Conservation (phyloP, 2,329 filamentous ascomycete species). For the Ophiostoma populinum region DNA sequence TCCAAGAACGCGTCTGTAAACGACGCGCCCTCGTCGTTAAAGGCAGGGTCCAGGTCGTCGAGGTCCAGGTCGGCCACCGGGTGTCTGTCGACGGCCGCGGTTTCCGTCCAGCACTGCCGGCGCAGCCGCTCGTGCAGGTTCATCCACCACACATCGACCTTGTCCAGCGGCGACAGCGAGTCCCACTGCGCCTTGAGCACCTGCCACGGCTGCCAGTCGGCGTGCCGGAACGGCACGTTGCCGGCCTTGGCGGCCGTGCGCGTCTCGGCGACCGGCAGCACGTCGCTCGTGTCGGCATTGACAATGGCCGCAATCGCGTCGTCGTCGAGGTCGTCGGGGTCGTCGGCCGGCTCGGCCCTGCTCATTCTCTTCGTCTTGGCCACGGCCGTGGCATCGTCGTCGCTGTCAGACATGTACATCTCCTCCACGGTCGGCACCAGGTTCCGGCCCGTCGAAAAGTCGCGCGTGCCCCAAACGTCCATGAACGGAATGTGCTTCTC, state of each 20-base stretch:
- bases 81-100: conserved; percentile 19
- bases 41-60: conserved; percentile 4
- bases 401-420: conserved; percentile 32
- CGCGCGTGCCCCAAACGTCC: conserved; percentile 44
- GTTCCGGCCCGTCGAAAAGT: conserved; percentile 28
- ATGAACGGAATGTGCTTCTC: conserved; percentile 32
- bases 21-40: too few species aligned
- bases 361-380: conserved; percentile 12
- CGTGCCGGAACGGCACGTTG: conserved; percentile 17
- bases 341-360: not conserved
- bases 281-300: not conserved
- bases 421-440: conserved; percentile 21
- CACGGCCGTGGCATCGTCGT: not conserved
- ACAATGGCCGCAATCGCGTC: not conserved
- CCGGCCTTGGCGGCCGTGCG: conserved; percentile 14
- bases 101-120: conserved; percentile 8
- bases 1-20: too few species aligned
- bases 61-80: conserved; percentile 16
- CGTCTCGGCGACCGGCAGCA: conserved; percentile 15
- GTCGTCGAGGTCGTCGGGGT: too few species aligned
- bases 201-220: conserved; percentile 28
- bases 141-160: conserved; percentile 20
- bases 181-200: conserved; percentile 27
- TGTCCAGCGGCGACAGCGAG: conserved; percentile 20
- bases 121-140: conserved; percentile 14